These are phyloP conservation scores for Calocybe indica DNA, from an alignment of 768 basidiomycete species.

Conservation along the genomic window DNA sequence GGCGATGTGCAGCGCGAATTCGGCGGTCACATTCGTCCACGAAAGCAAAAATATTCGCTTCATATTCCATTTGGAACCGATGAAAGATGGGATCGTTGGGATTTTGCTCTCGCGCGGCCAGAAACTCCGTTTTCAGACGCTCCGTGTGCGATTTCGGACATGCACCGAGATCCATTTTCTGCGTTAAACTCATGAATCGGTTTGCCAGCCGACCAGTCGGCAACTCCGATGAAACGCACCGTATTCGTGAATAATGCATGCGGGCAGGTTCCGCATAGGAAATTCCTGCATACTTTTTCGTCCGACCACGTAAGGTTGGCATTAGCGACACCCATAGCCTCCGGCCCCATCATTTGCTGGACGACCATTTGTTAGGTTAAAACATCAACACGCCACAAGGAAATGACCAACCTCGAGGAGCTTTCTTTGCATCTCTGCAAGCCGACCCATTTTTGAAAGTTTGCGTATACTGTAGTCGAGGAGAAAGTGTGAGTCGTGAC, in stretches of 20 bases:
- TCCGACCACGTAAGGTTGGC: conserved; percentile 91
- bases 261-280: conserved; percentile 97
- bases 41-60: conserved; percentile 90
- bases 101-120: conserved; percentile 69
- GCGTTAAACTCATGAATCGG: conserved; percentile 5
- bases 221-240: conserved; percentile 31
- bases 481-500: not conserved
- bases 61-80: conserved; percentile 92
- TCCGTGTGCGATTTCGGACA: conserved; percentile 97
- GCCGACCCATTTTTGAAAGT: conserved; percentile 69
- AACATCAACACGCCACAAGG: conserved; percentile 25
- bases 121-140: conserved; percentile 85
- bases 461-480: conserved; percentile 12
- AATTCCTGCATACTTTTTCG: conserved; percentile 98
- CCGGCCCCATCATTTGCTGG: conserved; percentile 99
- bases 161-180: conserved; percentile 99
- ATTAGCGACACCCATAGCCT: conserved; percentile 95
- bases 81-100: conserved; percentile 78
- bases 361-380: conserved; percentile 24
- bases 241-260: conserved; percentile 98
- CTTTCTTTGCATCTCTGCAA: conserved; percentile 98
- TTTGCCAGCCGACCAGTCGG: not conserved
- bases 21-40: conserved; percentile 98
- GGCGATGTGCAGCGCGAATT: conserved; percentile 87
- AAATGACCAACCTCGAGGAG: conserved; percentile 45